Percentiles rank a stretch among this genome's conserved stretches.
phyloP scores from a whole-genome alignment of 306 rosid species.

The Oxytropis ochrocephala region DNA sequence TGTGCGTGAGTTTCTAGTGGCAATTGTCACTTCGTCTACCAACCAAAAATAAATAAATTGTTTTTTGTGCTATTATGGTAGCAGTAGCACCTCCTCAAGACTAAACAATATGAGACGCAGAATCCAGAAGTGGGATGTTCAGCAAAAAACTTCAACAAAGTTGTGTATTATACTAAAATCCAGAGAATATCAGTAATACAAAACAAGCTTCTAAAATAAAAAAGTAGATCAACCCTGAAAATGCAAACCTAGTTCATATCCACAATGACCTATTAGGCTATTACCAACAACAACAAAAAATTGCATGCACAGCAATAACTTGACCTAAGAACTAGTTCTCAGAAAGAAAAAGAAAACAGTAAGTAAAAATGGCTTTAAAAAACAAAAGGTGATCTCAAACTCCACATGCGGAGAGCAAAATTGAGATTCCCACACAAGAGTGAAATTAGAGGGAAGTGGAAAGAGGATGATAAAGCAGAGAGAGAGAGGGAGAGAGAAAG shows the following conservation, averaged over 20 bases:
- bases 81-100: neutral
- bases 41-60: too few species aligned
- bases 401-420: slow-evolving; percentile 45
- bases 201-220: neutral
- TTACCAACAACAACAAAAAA: neutral
- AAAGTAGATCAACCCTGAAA: slow-evolving; percentile 1
- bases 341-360: slow-evolving; percentile 17
- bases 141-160: neutral
- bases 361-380: neutral
- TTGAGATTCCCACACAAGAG: slow-evolving; percentile 24
- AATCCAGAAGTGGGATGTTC: neutral
- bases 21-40: too few species aligned
- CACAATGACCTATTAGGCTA: neutral
- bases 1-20: too few species aligned
- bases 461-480: neutral
- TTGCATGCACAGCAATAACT: slow-evolving; percentile 10
- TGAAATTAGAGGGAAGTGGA: neutral
- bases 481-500: neutral
- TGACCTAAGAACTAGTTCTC: slow-evolving; percentile 13
- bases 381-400: slow-evolving; percentile 41
- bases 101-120: neutral
- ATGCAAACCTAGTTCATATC: neutral
- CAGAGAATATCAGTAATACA: neutral
- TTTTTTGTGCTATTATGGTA: neutral
- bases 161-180: neutral